A percentile compares a stretch with the other conserved stretches of the same genome.
These are phyloP conservation scores for Salvia hispanica DNA, from an alignment of 257 asterid species.

Conservation along the genomic window DNA sequence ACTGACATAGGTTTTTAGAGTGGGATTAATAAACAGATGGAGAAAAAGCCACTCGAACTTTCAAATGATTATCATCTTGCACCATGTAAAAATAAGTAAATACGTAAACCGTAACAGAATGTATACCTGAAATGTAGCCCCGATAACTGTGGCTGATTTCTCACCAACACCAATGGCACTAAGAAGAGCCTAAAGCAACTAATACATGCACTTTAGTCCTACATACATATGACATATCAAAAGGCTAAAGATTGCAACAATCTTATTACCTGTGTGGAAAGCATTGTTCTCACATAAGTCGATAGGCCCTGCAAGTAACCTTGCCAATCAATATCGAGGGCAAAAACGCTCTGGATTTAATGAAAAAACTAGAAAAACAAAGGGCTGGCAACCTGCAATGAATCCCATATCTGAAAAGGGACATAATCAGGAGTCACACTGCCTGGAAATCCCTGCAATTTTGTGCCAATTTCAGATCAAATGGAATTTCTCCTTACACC, in stretches of 20 bases:
- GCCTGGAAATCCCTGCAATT: slow-evolving; percentile 85
- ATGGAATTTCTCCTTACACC: slow-evolving; percentile 2
- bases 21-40: neutral
- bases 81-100: neutral
- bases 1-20: slow-evolving; percentile 48
- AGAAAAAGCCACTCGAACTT: slow-evolving; percentile 4
- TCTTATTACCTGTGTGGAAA: slow-evolving; percentile 79
- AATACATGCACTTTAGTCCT: slow-evolving; percentile 12
- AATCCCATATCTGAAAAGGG: slow-evolving; percentile 93
- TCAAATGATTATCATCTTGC: slow-evolving; percentile 6
- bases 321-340: slow-evolving; percentile 16
- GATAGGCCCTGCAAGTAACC: slow-evolving; percentile 74
- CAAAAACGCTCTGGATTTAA: slow-evolving; percentile 3
- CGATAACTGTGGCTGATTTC: slow-evolving; percentile 91
- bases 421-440: slow-evolving; percentile 89
- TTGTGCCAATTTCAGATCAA: slow-evolving; percentile 21
- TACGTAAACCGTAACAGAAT: neutral
- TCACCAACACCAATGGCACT: slow-evolving; percentile 99
- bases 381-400: slow-evolving; percentile 65
- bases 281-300: slow-evolving; percentile 92
- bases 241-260: slow-evolving; percentile 8
- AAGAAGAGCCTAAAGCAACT: slow-evolving; percentile 70
- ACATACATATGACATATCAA: slow-evolving; percentile 12
- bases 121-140: slow-evolving; percentile 92
- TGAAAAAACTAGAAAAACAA: slow-evolving; percentile 14